Conservation (phyloP, 495 filamentous ascomycete species). For the Beverwykella pulmonaria region DNA sequence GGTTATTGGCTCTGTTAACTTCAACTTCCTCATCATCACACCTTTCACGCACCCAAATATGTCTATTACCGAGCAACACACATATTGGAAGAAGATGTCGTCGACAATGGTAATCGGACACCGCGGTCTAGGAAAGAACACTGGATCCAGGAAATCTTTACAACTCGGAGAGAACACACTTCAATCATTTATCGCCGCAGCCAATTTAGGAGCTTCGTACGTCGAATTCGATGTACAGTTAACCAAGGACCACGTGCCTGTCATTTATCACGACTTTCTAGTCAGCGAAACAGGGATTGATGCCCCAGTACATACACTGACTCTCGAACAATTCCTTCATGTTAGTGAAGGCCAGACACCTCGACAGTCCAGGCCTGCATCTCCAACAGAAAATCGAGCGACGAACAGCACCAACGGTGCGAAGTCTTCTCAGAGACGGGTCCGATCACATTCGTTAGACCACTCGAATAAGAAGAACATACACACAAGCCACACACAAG, state of each 20-base stretch:
- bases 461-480: conserved; percentile 51
- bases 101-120: conserved; percentile 93
- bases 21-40: conserved; percentile 94
- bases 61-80: conserved; percentile 83
- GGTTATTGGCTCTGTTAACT: conserved; percentile 90
- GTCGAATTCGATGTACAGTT: conserved; percentile 95
- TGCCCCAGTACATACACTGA: conserved; percentile 92
- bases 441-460: conserved; percentile 47
- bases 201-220: conserved; percentile 87
- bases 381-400: conserved; percentile 45
- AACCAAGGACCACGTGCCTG: conserved; percentile 97
- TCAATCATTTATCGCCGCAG: conserved; percentile 91
- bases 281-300: conserved; percentile 98
- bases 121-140: conserved; percentile 91
- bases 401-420: conserved; percentile 11
- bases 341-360: conserved; percentile 64
- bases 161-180: conserved; percentile 93
- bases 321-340: conserved; percentile 90
- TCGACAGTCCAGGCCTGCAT: conserved; percentile 49
- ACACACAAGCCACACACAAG: conserved; percentile 25
- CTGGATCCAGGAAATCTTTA: conserved; percentile 74
- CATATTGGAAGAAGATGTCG: conserved; percentile 89
- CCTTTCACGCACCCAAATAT: conserved; percentile 94
- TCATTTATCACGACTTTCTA: conserved; percentile 98
- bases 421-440: conserved; percentile 17